Percentiles rank a stretch among this genome's conserved stretches.
phyloP scores from a whole-genome alignment of 2,329 filamentous ascomycete genomes.

The Trichophaea hybrida region DNA sequence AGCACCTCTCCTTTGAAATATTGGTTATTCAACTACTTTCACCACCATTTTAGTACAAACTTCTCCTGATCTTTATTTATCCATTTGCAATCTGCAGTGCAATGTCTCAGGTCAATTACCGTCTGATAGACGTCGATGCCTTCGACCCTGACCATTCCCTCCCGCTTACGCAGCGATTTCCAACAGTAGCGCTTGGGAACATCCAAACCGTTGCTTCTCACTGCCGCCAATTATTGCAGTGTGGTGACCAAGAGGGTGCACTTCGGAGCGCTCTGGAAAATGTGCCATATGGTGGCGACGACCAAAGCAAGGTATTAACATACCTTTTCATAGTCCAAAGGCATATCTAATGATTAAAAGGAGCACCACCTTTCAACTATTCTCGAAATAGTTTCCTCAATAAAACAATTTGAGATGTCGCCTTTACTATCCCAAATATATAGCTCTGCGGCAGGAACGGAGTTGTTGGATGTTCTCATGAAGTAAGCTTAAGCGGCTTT shows the following conservation, averaged over 20 bases:
- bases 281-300: conserved; percentile 26
- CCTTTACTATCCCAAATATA: conserved; percentile 74
- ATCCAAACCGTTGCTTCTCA: conserved; percentile 22
- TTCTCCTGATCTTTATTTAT: no score
- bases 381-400: conserved; percentile 85
- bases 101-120: conserved; percentile 24
- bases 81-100: neutral
- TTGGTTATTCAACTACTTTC: no score
- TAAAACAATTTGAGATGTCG: conserved; percentile 91
- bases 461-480: conserved; percentile 84
- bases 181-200: conserved; percentile 18
- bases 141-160: conserved; percentile 27
- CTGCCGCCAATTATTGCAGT: conserved; percentile 25
- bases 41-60: no score
- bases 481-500: conserved; percentile 52
- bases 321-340: neutral
- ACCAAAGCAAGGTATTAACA: conserved; percentile 24
- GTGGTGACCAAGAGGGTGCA: conserved; percentile 25
- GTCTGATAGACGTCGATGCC: conserved; percentile 27
- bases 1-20: no score
- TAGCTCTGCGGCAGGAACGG: conserved; percentile 59
- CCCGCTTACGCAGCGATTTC: conserved; percentile 24
- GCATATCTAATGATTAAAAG: conserved; percentile 34
- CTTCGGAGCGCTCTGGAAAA: conserved; percentile 23
- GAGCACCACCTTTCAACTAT: conserved; percentile 78